Evolutionary conservation across 1,139 yeast species (phyloP), one percentile per base, ranked within the genome.

Genomic region (Geotrichum candidum): DNA sequence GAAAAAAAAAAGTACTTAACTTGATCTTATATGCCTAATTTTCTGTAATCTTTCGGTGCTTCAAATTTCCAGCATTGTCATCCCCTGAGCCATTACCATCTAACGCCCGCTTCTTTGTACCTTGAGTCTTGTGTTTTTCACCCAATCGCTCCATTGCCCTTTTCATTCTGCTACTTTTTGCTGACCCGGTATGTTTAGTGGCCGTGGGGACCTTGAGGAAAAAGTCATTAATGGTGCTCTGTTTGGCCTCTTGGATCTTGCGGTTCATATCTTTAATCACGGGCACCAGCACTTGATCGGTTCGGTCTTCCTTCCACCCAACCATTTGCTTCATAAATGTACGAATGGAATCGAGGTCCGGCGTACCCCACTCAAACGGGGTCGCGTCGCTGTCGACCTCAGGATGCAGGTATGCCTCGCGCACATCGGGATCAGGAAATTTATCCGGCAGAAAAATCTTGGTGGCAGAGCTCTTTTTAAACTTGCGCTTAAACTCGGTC

Each of bases 281-380:
- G 1, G 99, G 99, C n/a, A 92, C 81, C 73, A 95, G 78, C 6
- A 91, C 86, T 69, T 90, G 95, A 70, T 94, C 96, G 1, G 91
- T 87, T 63, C 83, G 80, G 15, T 81, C 85, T 68, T 84, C 50
- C 25, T 3, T 27, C 52, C 52, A 50, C 10, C 31, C 52, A 22
- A 50, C 33, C 29, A 50, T 27, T 15, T 50, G 29, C 18, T 50
- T 27, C 52, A 50, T 25, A 15, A 50, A 11, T 10, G 84, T 79
- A 51, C 97, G 76, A 58, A 95, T 78, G 66, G 84, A 85, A 68
- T 92, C 97, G 63, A 92, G 75, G 71, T 90, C 90, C 0, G 98
- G 97, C 1, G 80, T 77, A 0, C 98, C 98, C 99, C 99, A 95
- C 61, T 83, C 82, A 74, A 95, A 92, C 57, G 82, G 80, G 0